Percentiles rank a stretch among this genome's conserved stretches.
Evolutionary conservation across 108 stramenopile species (phyloP).

Genomic region (Parietichytrium sp.): DNA sequence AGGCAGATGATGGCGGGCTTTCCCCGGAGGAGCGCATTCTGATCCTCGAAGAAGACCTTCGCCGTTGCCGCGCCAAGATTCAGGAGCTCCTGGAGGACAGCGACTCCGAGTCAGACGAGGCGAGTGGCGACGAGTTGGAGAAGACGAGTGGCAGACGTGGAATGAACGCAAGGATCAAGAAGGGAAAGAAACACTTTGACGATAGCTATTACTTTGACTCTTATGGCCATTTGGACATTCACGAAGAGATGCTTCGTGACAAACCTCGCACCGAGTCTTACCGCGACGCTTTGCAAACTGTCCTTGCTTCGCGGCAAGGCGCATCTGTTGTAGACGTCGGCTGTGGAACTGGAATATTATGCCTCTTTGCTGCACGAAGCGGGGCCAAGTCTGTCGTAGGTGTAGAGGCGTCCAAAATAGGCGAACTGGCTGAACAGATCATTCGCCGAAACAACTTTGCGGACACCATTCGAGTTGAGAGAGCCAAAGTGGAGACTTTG

Average conservation of each 20-base stretch:
- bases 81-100: constrained; percentile 8
- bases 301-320: not conserved
- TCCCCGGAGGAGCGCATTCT: constrained; percentile 2
- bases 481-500: constrained; percentile 75
- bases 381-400: constrained; percentile 62
- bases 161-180: not conserved
- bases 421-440: constrained; percentile 59
- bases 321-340: constrained; percentile 88
- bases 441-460: constrained; percentile 55
- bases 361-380: constrained; percentile 68
- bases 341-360: constrained; percentile 94
- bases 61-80: constrained; percentile 30
- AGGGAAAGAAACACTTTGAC: not conserved
- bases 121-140: not conserved
- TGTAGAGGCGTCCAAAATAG: constrained; percentile 60
- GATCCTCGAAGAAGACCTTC: constrained; percentile 26
- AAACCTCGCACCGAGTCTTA: constrained; percentile 85
- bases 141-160: not conserved
- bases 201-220: constrained; percentile 81
- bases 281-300: constrained; percentile 47
- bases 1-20: not conserved
- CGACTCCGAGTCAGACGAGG: not conserved
- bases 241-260: constrained; percentile 96
- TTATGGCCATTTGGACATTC: constrained; percentile 92
- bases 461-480: not conserved